These are phyloP conservation scores for Globisporangium radiosum DNA, from an alignment of 352 stramenopile genomes.

Conservation along the genomic window DNA sequence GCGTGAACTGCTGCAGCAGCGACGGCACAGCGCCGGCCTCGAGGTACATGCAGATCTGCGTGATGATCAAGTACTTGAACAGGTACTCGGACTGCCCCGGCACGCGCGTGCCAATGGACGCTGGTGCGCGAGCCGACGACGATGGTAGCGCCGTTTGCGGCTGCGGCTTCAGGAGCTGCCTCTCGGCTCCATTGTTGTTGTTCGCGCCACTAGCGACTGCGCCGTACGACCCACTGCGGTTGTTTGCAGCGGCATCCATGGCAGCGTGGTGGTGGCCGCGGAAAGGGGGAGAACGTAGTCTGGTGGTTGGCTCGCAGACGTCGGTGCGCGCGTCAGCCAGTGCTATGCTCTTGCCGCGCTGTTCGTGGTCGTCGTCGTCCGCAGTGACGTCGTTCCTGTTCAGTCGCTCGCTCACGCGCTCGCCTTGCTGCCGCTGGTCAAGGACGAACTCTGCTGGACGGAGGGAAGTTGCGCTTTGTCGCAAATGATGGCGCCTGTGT, in stretches of 20 bases:
- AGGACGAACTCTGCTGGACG: no score
- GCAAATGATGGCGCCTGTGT: no score
- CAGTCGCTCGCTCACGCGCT: no score
- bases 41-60: slow-evolving; percentile 84
- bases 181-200: neutral
- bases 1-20: slow-evolving; percentile 75
- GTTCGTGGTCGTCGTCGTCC: no score
- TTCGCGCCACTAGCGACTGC: neutral
- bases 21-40: slow-evolving; percentile 80
- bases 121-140: neutral
- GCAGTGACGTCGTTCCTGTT: no score
- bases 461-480: no score
- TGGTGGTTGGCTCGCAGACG: no score
- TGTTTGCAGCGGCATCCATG: slow-evolving; percentile 5
- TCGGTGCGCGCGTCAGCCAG: no score
- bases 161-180: neutral
- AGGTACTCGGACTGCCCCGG: slow-evolving; percentile 43
- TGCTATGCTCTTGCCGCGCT: no score
- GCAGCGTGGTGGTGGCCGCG: neutral
- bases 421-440: no score
- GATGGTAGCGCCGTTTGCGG: neutral
- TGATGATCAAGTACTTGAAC: slow-evolving; percentile 83
- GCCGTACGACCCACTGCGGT: slow-evolving; percentile 5
- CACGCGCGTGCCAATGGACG: slow-evolving; percentile 7
- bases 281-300: no score